Conservation (phyloP, 192 early-diverging fungal genomes). For the Coemansia sp. region DNA sequence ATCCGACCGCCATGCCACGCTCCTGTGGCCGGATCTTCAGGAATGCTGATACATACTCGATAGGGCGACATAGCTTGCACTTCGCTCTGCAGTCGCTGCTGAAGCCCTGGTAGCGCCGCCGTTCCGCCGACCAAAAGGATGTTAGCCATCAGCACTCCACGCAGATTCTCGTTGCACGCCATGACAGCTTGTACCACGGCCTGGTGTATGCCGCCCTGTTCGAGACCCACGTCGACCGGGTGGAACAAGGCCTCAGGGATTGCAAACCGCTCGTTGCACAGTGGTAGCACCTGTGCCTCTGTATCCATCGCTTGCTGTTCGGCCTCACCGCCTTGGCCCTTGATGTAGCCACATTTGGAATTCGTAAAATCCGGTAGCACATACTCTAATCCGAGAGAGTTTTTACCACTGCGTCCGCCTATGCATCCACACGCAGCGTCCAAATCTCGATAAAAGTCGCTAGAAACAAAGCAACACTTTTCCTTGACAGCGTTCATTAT, state of each 20-base stretch:
- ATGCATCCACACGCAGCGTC: constrained; percentile 44
- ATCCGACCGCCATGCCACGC: constrained; percentile 34
- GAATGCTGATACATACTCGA: constrained; percentile 8
- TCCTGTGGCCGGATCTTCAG: constrained; percentile 11
- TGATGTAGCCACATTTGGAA: constrained; percentile 38
- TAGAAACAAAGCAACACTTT: constrained; percentile 78
- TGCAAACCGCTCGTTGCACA: constrained; percentile 97
- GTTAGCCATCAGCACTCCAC: constrained; percentile 88
- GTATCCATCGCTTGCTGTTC: constrained; percentile 55
- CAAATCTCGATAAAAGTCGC: constrained; percentile 68
- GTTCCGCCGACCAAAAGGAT: constrained; percentile 93
- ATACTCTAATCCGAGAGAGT: constrained; percentile 33
- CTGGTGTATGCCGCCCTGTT: constrained; percentile 91
- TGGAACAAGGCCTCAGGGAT: constrained; percentile 97
- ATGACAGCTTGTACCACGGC: constrained; percentile 90
- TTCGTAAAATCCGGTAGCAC: constrained; percentile 53
- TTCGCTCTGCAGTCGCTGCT: constrained; percentile 92
- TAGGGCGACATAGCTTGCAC: constrained; percentile 85
- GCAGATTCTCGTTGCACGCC: constrained; percentile 90
- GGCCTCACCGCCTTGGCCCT: constrained; percentile 11
- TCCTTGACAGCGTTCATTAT: constrained; percentile 88
- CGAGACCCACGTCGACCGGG: constrained; percentile 88
- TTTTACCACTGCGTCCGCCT: constrained; percentile 44
- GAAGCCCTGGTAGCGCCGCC: constrained; percentile 91
- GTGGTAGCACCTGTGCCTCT: constrained; percentile 82